Evolutionary conservation across 2,329 filamentous ascomycete species (phyloP).

Genomic region (Stachybotrys elegans): DNA sequence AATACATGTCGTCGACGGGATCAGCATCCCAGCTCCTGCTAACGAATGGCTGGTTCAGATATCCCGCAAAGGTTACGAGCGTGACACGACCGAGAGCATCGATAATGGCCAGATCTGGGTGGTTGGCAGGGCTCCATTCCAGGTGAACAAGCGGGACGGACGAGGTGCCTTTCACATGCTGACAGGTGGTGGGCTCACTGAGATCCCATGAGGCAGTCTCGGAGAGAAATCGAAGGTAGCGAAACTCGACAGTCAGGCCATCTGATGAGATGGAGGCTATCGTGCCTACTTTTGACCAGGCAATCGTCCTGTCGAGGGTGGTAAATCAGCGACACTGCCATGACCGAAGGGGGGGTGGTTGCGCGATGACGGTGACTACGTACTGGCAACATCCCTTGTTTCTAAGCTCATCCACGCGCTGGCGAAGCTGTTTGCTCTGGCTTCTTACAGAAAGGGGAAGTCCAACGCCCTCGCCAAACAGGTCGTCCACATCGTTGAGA

Average conservation of each 20-base stretch:
- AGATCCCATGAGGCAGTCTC: constrained; percentile 71
- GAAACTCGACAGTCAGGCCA: constrained; percentile 65
- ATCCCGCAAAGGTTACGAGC: constrained; percentile 66
- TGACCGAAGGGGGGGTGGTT: neutral
- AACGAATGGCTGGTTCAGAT: constrained; percentile 66
- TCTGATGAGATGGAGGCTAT: constrained; percentile 76
- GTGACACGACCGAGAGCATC: constrained; percentile 74
- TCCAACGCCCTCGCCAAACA: constrained; percentile 68
- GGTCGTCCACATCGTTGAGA: constrained; percentile 62
- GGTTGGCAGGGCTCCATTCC: constrained; percentile 68
- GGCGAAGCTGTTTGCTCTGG: constrained; percentile 57
- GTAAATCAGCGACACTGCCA: constrained; percentile 15
- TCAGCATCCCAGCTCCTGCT: constrained; percentile 62
- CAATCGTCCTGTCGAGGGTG: constrained; percentile 56
- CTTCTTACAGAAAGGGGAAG: constrained; percentile 44
- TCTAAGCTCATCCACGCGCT: constrained; percentile 72
- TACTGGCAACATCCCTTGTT: constrained; percentile 78
- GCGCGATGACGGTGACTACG: neutral
- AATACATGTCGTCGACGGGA: constrained; percentile 66
- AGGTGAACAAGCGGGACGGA: constrained; percentile 71
- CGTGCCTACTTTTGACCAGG: constrained; percentile 84
- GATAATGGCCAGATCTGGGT: constrained; percentile 76
- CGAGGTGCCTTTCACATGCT: constrained; percentile 56
- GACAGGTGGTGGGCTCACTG: constrained; percentile 62
- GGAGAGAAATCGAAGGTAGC: constrained; percentile 64